Base-by-base conservation (phyloP, 2,329 filamentous ascomycete genomes). In the Pseudocercospora pini-densiflorae region DNA sequence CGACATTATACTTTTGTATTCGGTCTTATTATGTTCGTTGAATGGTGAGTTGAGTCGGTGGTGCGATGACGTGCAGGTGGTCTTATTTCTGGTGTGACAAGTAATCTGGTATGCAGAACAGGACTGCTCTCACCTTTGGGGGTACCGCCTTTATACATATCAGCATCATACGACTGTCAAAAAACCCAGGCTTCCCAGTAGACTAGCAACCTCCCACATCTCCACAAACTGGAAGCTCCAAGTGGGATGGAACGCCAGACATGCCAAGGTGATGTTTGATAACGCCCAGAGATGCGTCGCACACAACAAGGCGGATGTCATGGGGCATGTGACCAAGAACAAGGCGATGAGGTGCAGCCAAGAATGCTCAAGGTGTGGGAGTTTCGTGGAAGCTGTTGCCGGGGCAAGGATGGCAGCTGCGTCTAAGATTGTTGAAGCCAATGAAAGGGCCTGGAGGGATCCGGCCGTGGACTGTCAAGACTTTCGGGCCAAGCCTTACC, bases 1-100 rank as follows among this genome's bases (percentile, higher is more conserved):
- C 59, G 64, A 67, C 69, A 71, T 71, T 40, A 16, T 43, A 63
- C 40, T 53, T 59, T 70, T 60, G n/a, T 49, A 43, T 61, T n/a
- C 19, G 12, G 14, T 19, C 40, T 43, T 43, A 43, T 19, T 43
- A n/a, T 43, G 14, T 9, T 43, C 9, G 21, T 27, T 61, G 43
- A 21, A 54, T 49, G 29, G n/a, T 58, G 9, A 57, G 19, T 31
- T 63, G 40, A 47, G 53, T n/a, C n/a, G 59, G 53, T 60, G 3
- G 27, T 53, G 14, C 19, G 55, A 14, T 60, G 12, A 36, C 21
- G 27, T 40, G n/a, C 23, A 40, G 24, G 29, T 47, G 40, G 19
- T 43, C 6, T 54, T 40, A 27, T 19, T n/a, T 16, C 27, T 40
- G 27, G 31, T 40, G 40, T 59, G 51, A 58, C 14, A 14, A 14